Conservation (phyloP, 345 rosid species). For the Firmiana major region DNA sequence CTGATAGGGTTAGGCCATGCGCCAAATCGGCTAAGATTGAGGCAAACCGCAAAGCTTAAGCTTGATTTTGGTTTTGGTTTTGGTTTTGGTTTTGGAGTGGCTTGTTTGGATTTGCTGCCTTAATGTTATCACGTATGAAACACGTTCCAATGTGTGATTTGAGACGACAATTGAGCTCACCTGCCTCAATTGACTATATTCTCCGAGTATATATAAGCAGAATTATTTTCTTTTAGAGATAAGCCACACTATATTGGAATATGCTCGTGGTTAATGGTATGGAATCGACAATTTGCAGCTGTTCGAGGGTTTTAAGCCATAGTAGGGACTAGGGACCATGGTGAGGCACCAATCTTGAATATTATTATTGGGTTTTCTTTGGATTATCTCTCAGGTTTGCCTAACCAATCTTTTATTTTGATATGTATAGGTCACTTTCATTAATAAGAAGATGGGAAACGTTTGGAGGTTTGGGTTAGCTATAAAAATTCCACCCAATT, state of each 20-base stretch:
- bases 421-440: conserved; percentile 4
- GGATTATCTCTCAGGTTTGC: conserved; percentile 14
- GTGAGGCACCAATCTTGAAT: conserved; percentile 13
- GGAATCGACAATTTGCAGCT: conserved; percentile 19
- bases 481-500: conserved; percentile 5
- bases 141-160: background rate
- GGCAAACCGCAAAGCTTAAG: background rate
- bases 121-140: background rate
- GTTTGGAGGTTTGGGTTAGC: conserved; percentile 8
- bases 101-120: conserved; percentile 10
- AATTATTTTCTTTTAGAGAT: background rate
- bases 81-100: conserved; percentile 17
- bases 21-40: background rate
- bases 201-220: too few relatives aligned
- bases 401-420: conserved; percentile 7
- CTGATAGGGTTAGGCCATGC: background rate
- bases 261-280: conserved; percentile 5
- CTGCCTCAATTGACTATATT: conserved; percentile 24
- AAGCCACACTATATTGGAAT: background rate
- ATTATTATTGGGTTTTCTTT: background rate
- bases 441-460: background rate
- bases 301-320: background rate
- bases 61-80: background rate
- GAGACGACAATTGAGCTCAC: conserved; percentile 5
- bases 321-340: conserved; percentile 37